These are phyloP conservation scores for Coemansia sp. DNA, from an alignment of 192 early-diverging fungal species.

Conservation along the genomic window DNA sequence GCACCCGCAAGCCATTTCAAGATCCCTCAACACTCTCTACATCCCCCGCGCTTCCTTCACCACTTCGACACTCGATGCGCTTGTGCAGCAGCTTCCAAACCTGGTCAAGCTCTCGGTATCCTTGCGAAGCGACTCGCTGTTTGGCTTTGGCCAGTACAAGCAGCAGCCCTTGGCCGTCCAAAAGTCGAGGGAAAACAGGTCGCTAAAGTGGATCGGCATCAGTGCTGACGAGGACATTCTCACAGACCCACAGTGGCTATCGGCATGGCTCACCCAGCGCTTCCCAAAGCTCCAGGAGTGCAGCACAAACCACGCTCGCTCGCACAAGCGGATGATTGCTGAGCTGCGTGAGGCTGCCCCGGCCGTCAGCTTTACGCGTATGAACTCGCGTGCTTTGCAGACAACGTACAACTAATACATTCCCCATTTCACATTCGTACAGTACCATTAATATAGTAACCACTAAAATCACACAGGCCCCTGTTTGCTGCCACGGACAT, in stretches of 20 bases:
- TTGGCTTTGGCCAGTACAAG: neutral
- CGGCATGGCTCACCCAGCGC: slow-evolving; percentile 35
- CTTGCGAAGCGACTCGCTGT: slow-evolving; percentile 34
- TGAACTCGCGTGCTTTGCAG: slow-evolving; percentile 39
- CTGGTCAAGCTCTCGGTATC: slow-evolving; percentile 29
- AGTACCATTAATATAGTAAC: too few species aligned
- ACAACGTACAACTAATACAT: slow-evolving; percentile 12
- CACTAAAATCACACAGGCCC: too few species aligned
- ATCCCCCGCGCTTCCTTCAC: slow-evolving; percentile 42
- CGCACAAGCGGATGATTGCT: slow-evolving; percentile 27
- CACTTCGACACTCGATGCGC: slow-evolving; percentile 27
- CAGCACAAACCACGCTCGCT: slow-evolving; percentile 42
- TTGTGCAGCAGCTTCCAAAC: slow-evolving; percentile 35
- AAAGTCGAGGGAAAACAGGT: slow-evolving; percentile 10
- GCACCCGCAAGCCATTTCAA: slow-evolving; percentile 3
- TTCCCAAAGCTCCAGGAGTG: slow-evolving; percentile 45
- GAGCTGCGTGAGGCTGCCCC: slow-evolving; percentile 32
- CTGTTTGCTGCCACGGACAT: too few species aligned
- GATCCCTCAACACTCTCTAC: slow-evolving; percentile 28
- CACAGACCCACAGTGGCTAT: slow-evolving; percentile 33
- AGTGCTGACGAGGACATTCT: slow-evolving; percentile 48
- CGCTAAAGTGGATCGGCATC: slow-evolving; percentile 27
- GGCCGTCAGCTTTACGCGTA: slow-evolving; percentile 27
- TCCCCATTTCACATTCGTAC: too few species aligned
- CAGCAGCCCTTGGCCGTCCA: neutral